Base-by-base conservation (phyloP, 768 basidiomycete species). In the Butyriboletus loyo region DNA sequence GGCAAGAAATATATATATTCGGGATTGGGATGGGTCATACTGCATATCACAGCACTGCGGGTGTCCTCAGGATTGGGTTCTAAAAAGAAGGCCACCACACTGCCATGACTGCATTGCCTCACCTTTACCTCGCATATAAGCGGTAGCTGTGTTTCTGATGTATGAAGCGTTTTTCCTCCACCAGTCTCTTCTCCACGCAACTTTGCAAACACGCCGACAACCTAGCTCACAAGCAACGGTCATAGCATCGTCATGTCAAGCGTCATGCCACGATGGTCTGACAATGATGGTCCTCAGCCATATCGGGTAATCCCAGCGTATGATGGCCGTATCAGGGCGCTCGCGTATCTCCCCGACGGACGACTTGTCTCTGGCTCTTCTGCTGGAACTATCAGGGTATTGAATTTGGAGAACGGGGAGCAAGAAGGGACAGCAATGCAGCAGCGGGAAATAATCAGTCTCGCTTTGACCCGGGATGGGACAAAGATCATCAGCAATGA, bases 281-380 rank as follows among this genome's bases (percentile, higher is more conserved):
- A 45, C 10, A 5, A 30, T 0, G 17, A 22, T 22, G 19, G 8
- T n/a, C 35, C 19, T 19, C 46, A 7, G 2, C 50, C 35, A 2
- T 4, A 6, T 31, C 28, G 42, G 2, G 24, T 31, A 2, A 31
- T 54, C 10, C 5, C 19, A 5, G 43, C 25, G 4, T 11, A 30
- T 17, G 21, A 27, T 15, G 6, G 0, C 3, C 0, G 0, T 24
- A 21, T 41, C 21, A 1, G 4, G 5, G 15, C 0, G 7, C 44
- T 61, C 2, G 38, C 25, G 8, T 62, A 44, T 36, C 49, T 61
- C 27, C 37, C 60, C 32, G 37, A 42, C 36, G 37, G 51, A 35
- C 41, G 45, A 24, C 7, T 50, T n/a, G 48, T 50, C n/a, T 47
- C 50, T 1, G 30, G 27, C 2, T 38, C 31, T 9, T 0, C 0